Base-by-base conservation (phyloP, 441 rosid genomes). In the Bocquillonia castaneifolia region DNA sequence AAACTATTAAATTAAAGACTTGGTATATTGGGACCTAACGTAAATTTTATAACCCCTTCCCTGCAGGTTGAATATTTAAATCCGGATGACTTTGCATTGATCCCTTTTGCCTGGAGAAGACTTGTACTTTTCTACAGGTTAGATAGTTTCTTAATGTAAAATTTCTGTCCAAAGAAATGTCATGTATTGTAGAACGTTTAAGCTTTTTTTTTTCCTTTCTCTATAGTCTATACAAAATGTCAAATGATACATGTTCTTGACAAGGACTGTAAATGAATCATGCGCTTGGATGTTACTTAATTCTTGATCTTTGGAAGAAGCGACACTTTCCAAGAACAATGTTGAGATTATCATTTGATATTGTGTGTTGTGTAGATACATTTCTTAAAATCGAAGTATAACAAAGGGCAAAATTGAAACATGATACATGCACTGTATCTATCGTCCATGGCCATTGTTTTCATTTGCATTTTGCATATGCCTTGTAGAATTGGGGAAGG, bases 21-120 rank as follows among this genome's bases (percentile, higher is more conserved):
- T 26, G 50, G 10, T 48, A 50, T 12, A 3, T 3, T 7, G 36
- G 29, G n/a, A 52, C 20, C 20, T 63, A 40, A 54, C 10, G 66
- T 61, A 69, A 69, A 53, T 23, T 25, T 36, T 32, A 47, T 69
- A 17, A 51, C 47, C 3, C 39, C 25, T 18, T 40, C 10, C 34
- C 10, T 68, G 62, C 74, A 72, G 74, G 57, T 60, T 42, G 66
- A 60, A 55, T 36, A n/a, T 31, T 17, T 15, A 54, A 48, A 31
- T 8, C 36, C 25, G 50, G 29, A 36, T 42, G 65, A 66, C 32
- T 58, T 9, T 6, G 37, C 25, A 31, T 44, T 65, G 14, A 39
- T 59, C 44, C 31, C 31, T 22, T 25, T 69, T 66, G 20, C 25
- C 25, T 25, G 14, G 39, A 47, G 34, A 28, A 17, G 60, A 23